These are phyloP conservation scores for Crassisporium funariophilum DNA, from an alignment of 768 basidiomycete species.

Conservation along the genomic window DNA sequence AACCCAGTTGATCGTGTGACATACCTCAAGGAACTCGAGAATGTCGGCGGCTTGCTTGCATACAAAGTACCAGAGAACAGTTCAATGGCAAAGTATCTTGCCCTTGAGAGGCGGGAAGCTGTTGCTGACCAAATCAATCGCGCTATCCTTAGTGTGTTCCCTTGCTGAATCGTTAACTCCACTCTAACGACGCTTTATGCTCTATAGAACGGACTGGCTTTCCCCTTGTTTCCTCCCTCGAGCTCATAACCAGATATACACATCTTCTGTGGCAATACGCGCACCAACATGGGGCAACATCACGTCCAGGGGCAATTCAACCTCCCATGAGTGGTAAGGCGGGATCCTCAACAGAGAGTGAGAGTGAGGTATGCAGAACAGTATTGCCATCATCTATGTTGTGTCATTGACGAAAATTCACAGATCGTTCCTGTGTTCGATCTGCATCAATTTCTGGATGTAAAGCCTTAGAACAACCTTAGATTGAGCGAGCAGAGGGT, in stretches of 20 bases:
- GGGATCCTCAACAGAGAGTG: constrained; percentile 33
- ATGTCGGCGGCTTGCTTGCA: constrained; percentile 80
- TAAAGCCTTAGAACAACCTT: constrained; percentile 43
- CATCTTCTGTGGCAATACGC: constrained; percentile 60
- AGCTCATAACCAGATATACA: constrained; percentile 67
- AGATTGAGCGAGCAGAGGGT: no score
- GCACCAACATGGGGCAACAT: constrained; percentile 49
- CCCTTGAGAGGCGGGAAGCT: constrained; percentile 73
- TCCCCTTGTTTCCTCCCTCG: constrained; percentile 60
- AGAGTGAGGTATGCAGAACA: constrained; percentile 35
- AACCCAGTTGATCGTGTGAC: constrained; percentile 55
- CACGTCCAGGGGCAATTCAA: constrained; percentile 49
- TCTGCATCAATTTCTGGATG: constrained; percentile 52
- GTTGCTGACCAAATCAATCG: constrained; percentile 88
- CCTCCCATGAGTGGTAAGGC: constrained; percentile 37
- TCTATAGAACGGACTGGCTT: constrained; percentile 50
- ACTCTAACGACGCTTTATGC: not conserved
- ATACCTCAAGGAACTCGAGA: constrained; percentile 70
- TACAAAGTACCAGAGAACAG: constrained; percentile 81
- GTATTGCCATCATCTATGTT: not conserved
- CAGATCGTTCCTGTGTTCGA: constrained; percentile 57
- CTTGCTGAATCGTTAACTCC: not conserved
- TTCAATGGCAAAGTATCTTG: constrained; percentile 73
- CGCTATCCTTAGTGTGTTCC: constrained; percentile 76
- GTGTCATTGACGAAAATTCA: constrained; percentile 6